Evolutionary conservation across 1,139 yeast genomes (phyloP).

Genomic region (Yamadazyma friedrichii): DNA sequence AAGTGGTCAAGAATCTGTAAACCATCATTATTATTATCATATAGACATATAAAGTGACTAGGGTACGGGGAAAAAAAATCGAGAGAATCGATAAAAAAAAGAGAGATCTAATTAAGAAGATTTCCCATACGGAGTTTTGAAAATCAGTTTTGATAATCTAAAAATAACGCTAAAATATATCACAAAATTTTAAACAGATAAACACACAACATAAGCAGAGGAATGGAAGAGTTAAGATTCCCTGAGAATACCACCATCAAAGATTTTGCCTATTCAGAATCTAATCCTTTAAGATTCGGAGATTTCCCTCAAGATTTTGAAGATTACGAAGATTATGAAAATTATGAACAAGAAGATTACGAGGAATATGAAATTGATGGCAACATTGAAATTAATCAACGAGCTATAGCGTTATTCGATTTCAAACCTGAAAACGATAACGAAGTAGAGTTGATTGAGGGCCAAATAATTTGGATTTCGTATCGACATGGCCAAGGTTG

Average conservation of each 20-base stretch:
- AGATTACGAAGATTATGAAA: conserved; percentile 10
- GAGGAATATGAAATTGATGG: conserved; percentile 14
- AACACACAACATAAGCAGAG: neutral
- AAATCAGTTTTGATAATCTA: no score
- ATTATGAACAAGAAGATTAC: conserved; percentile 12
- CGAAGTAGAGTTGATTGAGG: conserved; percentile 75
- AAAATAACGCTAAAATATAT: no score
- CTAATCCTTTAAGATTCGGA: conserved; percentile 70
- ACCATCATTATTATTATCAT: no score
- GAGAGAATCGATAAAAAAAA: no score
- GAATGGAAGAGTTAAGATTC: conserved; percentile 10
- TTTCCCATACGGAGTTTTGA: no score
- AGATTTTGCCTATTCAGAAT: conserved; percentile 74
- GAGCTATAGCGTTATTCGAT: conserved; percentile 85
- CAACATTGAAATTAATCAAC: conserved; percentile 43
- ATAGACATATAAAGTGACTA: no score
- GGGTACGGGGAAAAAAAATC: no score
- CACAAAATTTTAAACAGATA: neutral
- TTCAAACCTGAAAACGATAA: conserved; percentile 92
- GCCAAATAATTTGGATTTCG: conserved; percentile 81
- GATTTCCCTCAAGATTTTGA: conserved; percentile 13
- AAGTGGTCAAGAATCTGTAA: no score
- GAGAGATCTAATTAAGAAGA: no score
- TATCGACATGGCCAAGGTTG: conserved; percentile 98
- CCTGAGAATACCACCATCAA: conserved; percentile 48